A percentile compares a stretch with the other conserved stretches of the same genome.
phyloP scores from a whole-genome alignment of 164 flowering plant genomes.

The Vitis rupestris region DNA sequence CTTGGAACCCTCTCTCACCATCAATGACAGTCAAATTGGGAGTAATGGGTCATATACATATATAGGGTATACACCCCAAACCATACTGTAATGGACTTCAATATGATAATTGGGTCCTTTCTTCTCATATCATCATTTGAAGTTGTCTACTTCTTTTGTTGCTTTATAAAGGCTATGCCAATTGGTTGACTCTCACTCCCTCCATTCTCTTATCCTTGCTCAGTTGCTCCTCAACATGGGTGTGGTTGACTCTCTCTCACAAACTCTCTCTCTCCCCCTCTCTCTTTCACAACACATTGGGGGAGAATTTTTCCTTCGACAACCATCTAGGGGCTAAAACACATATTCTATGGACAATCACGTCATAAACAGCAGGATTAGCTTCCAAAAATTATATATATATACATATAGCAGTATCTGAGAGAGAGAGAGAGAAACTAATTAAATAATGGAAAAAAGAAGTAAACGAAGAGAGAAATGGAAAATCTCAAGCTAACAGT shows the following conservation, averaged over 20 bases:
- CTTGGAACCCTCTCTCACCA: conserved; percentile 8
- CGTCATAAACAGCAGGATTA: too few relatives aligned
- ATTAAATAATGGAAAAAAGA: too few relatives aligned
- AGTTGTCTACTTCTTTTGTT: not conserved
- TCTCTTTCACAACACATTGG: too few relatives aligned
- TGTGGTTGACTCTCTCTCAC: too few relatives aligned
- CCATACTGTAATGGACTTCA: conserved; percentile 7
- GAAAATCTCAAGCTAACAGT: not conserved
- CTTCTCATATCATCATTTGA: conserved; percentile 14
- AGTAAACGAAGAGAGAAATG: not conserved
- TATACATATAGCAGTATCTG: too few relatives aligned
- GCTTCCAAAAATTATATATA: too few relatives aligned
- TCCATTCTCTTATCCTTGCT: not conserved
- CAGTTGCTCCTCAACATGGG: too few relatives aligned
- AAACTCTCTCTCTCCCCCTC: too few relatives aligned
- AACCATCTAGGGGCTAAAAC: too few relatives aligned
- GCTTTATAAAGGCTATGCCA: not conserved
- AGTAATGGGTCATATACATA: conserved; percentile 6
- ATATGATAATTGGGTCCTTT: conserved; percentile 18
- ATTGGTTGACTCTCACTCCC: not conserved
- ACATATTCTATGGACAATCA: too few relatives aligned
- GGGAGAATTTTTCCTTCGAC: too few relatives aligned
- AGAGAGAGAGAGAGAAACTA: too few relatives aligned
- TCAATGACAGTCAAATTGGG: conserved; percentile 18
- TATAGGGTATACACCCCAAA: not conserved